A percentile compares a stretch with the other conserved stretches of the same genome.
Evolutionary conservation across 1,284 basidiomycete species (phyloP).

Genomic region (Ceratobasidium sp.): DNA sequence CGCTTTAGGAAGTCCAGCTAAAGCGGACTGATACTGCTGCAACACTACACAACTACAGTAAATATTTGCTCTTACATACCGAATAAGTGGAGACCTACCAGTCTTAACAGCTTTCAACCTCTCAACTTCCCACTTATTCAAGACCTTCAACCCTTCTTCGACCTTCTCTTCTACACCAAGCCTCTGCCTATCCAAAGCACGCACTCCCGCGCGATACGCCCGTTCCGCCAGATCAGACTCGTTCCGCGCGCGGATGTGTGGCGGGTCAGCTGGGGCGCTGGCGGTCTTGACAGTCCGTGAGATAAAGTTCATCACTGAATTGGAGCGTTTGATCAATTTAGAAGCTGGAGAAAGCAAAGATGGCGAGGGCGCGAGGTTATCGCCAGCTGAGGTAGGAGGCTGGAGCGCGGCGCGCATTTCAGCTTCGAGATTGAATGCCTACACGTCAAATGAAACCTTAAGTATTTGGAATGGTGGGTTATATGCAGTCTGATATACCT

Average conservation of each 20-base stretch:
- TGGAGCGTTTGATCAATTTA: conserved; percentile 75
- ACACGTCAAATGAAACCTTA: conserved; percentile 9
- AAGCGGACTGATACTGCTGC: conserved; percentile 84
- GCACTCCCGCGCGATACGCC: conserved; percentile 78
- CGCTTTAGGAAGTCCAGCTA: conserved; percentile 76
- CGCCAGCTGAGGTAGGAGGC: conserved; percentile 20
- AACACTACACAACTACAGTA: conserved; percentile 66
- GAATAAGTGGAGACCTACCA: conserved; percentile 60
- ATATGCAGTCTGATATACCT: conserved; percentile 62
- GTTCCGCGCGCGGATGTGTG: conserved; percentile 74
- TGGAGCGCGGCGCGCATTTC: conserved; percentile 38
- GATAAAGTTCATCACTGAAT: conserved; percentile 77
- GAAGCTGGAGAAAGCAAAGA: conserved; percentile 62
- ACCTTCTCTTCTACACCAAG: conserved; percentile 86
- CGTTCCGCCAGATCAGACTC: conserved; percentile 86
- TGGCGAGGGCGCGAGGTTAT: conserved; percentile 42
- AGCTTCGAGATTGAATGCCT: conserved; percentile 75
- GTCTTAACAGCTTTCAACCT: conserved; percentile 86
- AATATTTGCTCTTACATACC: conserved; percentile 31
- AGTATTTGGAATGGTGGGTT: background rate
- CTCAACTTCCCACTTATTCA: conserved; percentile 89
- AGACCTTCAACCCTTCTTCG: conserved; percentile 81
- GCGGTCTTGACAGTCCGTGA: conserved; percentile 72
- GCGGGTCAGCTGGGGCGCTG: conserved; percentile 66
- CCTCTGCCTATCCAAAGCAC: conserved; percentile 82